Conservation (phyloP, 2,329 filamentous ascomycete genomes). For the Paracorniculantispora psalliotae region DNA sequence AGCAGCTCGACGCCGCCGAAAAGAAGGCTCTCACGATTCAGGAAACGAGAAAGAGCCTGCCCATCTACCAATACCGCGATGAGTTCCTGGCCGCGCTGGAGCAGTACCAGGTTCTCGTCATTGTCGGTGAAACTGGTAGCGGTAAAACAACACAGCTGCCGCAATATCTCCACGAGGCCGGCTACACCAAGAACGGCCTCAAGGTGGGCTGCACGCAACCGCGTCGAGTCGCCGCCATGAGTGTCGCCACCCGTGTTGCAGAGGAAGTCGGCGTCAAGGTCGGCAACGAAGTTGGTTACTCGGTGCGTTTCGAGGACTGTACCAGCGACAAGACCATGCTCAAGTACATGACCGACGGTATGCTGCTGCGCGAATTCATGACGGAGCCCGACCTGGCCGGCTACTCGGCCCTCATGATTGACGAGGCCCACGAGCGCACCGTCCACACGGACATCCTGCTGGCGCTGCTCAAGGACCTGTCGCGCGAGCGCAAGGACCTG, state of each 20-base stretch:
- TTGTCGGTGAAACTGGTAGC: conserved; percentile 90
- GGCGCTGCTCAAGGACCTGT: conserved; percentile 83
- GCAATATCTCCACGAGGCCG: conserved; percentile 88
- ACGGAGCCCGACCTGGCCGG: conserved; percentile 77
- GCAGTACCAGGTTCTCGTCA: conserved; percentile 80
- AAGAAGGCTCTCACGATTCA: conserved; percentile 84
- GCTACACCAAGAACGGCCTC: conserved; percentile 76
- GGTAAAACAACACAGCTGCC: conserved; percentile 95
- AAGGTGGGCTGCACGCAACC: conserved; percentile 94
- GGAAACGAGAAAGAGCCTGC: conserved; percentile 83
- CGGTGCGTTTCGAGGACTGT: conserved; percentile 89
- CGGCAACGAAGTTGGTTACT: conserved; percentile 89
- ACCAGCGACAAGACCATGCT: conserved; percentile 87
- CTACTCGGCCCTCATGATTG: conserved; percentile 90
- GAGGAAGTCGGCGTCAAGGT: conserved; percentile 89
- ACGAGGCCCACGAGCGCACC: conserved; percentile 94
- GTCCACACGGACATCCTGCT: conserved; percentile 87
- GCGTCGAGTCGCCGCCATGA: conserved; percentile 93
- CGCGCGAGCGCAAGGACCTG: conserved; percentile 74
- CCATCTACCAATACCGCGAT: conserved; percentile 83
- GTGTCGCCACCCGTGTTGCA: conserved; percentile 89
- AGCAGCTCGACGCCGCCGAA: conserved; percentile 83
- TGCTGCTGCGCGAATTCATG: conserved; percentile 85
- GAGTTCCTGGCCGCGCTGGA: conserved; percentile 82
- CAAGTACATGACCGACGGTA: conserved; percentile 97